phyloP scores from a whole-genome alignment of 2,329 filamentous ascomycete genomes.

The Clarireedia hainanense region DNA sequence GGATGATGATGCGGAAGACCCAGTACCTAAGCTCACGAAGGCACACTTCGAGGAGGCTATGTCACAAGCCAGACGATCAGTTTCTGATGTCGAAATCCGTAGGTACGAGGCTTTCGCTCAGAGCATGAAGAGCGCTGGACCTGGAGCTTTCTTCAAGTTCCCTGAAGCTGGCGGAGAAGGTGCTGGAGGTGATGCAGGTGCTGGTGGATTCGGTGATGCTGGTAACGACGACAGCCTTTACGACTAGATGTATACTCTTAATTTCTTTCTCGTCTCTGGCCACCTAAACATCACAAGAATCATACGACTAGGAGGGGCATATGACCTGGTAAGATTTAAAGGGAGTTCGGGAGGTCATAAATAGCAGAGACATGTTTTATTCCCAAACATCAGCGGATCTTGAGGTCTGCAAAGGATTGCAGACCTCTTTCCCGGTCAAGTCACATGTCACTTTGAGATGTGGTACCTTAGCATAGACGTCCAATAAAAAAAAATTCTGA shows the following conservation, averaged over 20 bases:
- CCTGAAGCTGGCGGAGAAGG: constrained; percentile 56
- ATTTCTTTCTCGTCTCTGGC: constrained; percentile 15
- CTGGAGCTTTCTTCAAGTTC: constrained; percentile 98
- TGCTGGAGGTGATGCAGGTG: constrained; percentile 33
- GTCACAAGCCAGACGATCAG: constrained; percentile 86
- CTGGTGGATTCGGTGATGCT: constrained; percentile 69
- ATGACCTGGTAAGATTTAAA: constrained; percentile 10
- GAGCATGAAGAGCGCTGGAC: constrained; percentile 97
- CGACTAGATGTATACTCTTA: constrained; percentile 54
- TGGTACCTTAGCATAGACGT: constrained; percentile 13
- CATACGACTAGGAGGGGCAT: constrained; percentile 11
- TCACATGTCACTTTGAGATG: not conserved
- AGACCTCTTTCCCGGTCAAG: not conserved
- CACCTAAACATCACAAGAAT: constrained; percentile 13
- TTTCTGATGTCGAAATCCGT: constrained; percentile 94
- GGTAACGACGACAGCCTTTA: constrained; percentile 97
- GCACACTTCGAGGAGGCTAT: constrained; percentile 99
- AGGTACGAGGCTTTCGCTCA: constrained; percentile 98
- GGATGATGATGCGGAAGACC: constrained; percentile 76
- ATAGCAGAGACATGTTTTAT: not conserved
- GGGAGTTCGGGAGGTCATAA: constrained; percentile 13
- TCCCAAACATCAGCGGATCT: not conserved
- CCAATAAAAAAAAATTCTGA: constrained; percentile 1
- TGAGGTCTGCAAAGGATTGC: not conserved
- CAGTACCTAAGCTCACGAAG: constrained; percentile 91